Percentiles rank a stretch among this genome's conserved stretches.
These are phyloP conservation scores for Claviceps pusilla DNA, from an alignment of 2,329 filamentous ascomycete genomes.

Conservation along the genomic window DNA sequence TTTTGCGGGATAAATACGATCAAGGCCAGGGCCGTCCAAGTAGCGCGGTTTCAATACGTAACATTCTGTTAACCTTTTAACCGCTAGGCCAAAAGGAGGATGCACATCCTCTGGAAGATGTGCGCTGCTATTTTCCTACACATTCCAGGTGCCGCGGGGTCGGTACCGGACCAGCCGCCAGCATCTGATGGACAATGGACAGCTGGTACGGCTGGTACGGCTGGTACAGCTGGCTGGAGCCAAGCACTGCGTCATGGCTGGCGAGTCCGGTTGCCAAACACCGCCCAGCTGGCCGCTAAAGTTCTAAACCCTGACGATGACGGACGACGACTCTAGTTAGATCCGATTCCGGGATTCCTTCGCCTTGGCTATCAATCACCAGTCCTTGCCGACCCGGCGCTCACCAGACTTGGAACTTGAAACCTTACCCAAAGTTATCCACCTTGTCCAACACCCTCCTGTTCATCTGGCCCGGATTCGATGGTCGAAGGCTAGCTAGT, in stretches of 20 bases:
- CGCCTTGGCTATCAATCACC: background rate
- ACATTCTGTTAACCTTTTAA: no score
- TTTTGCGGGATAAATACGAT: background rate
- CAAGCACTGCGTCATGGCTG: no score
- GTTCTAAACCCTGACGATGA: background rate
- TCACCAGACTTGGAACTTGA: background rate
- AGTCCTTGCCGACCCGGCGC: background rate
- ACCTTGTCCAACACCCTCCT: background rate
- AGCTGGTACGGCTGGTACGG: no score
- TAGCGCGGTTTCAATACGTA: background rate
- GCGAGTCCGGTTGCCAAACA: background rate
- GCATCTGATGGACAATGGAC: no score
- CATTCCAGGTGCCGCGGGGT: background rate
- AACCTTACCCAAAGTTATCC: background rate
- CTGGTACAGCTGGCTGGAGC: no score
- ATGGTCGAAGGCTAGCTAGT: background rate
- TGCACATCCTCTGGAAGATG: no score
- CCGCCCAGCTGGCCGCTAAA: no score
- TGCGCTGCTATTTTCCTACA: no score
- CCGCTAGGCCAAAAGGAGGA: no score
- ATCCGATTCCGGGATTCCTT: background rate
- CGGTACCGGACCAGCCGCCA: no score
- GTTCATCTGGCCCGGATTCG: background rate
- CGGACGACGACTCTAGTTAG: background rate
- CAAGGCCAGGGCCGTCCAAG: background rate